Conservation (phyloP, 1,284 basidiomycete species). For the Garcileccinum viscosum region DNA sequence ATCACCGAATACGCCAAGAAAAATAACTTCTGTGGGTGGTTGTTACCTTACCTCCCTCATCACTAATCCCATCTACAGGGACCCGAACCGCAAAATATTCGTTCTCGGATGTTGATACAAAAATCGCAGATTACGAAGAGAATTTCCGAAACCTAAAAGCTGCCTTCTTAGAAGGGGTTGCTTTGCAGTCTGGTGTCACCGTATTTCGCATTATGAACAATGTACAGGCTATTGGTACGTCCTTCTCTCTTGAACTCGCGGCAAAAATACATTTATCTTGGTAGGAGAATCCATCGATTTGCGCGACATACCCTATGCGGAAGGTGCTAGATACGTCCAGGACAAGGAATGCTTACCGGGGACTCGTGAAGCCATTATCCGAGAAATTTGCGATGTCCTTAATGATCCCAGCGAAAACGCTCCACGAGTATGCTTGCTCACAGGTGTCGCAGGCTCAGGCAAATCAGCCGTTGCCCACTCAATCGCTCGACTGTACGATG, state of each 20-base stretch:
- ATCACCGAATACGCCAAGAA: constrained; percentile 30
- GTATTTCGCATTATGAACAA: constrained; percentile 30
- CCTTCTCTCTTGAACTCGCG: not conserved
- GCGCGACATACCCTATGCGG: constrained; percentile 26
- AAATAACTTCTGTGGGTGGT: constrained; percentile 26
- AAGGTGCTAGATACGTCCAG: constrained; percentile 25
- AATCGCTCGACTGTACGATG: constrained; percentile 30
- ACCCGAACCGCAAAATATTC: constrained; percentile 27
- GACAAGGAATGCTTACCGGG: constrained; percentile 29
- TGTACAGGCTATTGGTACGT: constrained; percentile 16
- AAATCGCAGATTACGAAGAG: constrained; percentile 24
- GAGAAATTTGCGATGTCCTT: constrained; percentile 23
- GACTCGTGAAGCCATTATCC: constrained; percentile 24
- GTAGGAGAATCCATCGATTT: constrained; percentile 23
- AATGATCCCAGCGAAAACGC: constrained; percentile 14
- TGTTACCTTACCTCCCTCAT: not conserved
- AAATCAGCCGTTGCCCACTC: constrained; percentile 30
- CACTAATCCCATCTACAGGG: constrained; percentile 17
- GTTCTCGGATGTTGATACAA: constrained; percentile 23
- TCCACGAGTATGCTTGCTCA: constrained; percentile 27
- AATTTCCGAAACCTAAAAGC: constrained; percentile 25
- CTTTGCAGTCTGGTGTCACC: constrained; percentile 18
- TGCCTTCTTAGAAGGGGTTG: constrained; percentile 25
- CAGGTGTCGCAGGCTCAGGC: constrained; percentile 27
- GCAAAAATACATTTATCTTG: not conserved